Percentiles rank a stretch among this genome's conserved stretches.
Conservation (phyloP, 805 yeast genomes). For the Saccharomyces cerevisiae region DNA sequence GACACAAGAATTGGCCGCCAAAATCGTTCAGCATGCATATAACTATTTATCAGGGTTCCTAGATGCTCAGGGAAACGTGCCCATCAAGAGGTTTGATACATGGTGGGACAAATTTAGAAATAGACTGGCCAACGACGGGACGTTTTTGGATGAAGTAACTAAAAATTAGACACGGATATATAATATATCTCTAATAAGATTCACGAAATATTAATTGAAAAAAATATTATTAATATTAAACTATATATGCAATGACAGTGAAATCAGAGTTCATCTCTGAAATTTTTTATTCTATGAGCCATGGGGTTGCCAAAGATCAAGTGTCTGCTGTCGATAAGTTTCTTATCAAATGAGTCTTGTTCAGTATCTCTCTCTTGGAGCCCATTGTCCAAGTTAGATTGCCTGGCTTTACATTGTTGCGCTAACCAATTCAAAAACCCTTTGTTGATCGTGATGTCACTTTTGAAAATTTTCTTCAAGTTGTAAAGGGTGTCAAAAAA, state of each 20-base stretch:
- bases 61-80: slow-evolving; percentile 70
- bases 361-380: slow-evolving; percentile 26
- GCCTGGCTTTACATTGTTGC: slow-evolving; percentile 34
- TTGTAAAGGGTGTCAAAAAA: slow-evolving; percentile 35
- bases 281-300: slow-evolving; percentile 51
- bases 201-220: neutral
- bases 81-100: slow-evolving; percentile 76
- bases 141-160: slow-evolving; percentile 52
- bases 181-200: neutral
- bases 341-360: slow-evolving; percentile 32
- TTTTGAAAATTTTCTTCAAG: slow-evolving; percentile 27
- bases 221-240: neutral
- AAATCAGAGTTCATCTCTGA: slow-evolving; percentile 7
- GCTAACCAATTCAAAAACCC: slow-evolving; percentile 61
- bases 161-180: slow-evolving; percentile 3
- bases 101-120: slow-evolving; percentile 93
- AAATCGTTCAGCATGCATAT: slow-evolving; percentile 86
- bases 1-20: slow-evolving; percentile 66
- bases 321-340: slow-evolving; percentile 47
- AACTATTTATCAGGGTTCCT: slow-evolving; percentile 84
- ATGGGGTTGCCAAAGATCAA: slow-evolving; percentile 68
- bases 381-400: slow-evolving; percentile 16
- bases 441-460: slow-evolving; percentile 28
- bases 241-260: neutral
- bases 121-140: slow-evolving; percentile 72